Conservation (phyloP, 306 rosid genomes). For the Castanea sativa region DNA sequence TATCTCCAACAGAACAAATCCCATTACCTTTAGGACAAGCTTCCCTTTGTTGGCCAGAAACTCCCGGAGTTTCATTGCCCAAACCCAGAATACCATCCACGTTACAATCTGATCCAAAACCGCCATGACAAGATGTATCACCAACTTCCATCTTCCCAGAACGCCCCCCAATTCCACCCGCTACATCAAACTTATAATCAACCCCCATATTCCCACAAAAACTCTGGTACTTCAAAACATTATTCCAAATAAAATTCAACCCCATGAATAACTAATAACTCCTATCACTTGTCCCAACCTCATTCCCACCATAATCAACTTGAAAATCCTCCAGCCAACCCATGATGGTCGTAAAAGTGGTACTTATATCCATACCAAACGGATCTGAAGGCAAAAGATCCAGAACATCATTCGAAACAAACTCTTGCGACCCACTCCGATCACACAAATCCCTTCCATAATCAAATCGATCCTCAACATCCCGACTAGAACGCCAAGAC, state of each 20-base stretch:
- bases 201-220: constrained; percentile 34
- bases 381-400: constrained; percentile 95
- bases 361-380: constrained; percentile 69
- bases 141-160: constrained; percentile 30
- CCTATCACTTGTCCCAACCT: constrained; percentile 34
- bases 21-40: constrained; percentile 14
- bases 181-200: constrained; percentile 25
- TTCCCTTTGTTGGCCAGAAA: constrained; percentile 24
- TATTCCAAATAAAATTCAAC: constrained; percentile 62
- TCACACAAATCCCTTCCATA: constrained; percentile 61
- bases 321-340: constrained; percentile 89
- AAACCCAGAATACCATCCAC: constrained; percentile 18
- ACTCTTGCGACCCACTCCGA: constrained; percentile 53
- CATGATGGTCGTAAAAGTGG: constrained; percentile 69
- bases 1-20: constrained; percentile 30
- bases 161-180: constrained; percentile 31
- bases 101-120: constrained; percentile 35
- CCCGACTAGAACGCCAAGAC: constrained; percentile 46
- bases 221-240: constrained; percentile 54
- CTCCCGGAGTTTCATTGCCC: constrained; percentile 16
- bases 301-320: constrained; percentile 48
- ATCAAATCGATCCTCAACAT: constrained; percentile 58
- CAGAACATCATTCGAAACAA: constrained; percentile 65
- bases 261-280: constrained; percentile 56
- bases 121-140: constrained; percentile 28